These are phyloP conservation scores for Suhomyces canberraensis DNA, from an alignment of 805 yeast genomes.

Conservation along the genomic window DNA sequence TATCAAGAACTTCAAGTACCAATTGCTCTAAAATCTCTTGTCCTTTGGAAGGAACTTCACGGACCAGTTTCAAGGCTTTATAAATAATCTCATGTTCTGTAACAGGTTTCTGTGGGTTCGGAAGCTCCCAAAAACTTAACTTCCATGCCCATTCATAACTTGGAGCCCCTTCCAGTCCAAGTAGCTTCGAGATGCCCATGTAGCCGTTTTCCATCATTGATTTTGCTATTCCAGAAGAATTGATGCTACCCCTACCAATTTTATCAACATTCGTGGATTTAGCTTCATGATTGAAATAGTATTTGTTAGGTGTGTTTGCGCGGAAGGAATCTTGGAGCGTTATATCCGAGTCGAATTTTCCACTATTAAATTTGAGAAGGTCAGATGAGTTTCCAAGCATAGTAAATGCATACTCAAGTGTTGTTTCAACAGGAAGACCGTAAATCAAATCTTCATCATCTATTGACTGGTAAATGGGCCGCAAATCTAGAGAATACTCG, in stretches of 20 bases:
- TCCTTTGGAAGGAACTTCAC: constrained; percentile 28
- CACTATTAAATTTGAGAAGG: constrained; percentile 53
- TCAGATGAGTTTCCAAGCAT: constrained; percentile 35
- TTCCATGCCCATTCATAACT: constrained; percentile 73
- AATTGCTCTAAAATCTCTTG: constrained; percentile 16
- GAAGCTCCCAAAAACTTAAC: constrained; percentile 72
- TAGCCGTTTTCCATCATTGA: constrained; percentile 52
- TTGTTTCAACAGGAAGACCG: constrained; percentile 62
- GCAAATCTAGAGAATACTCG: not conserved
- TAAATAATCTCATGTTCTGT: constrained; percentile 50
- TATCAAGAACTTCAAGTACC: constrained; percentile 16
- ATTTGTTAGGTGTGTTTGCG: not conserved
- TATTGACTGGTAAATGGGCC: constrained; percentile 47
- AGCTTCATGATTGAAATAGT: too few species aligned
- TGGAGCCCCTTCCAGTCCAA: constrained; percentile 9
- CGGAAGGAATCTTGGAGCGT: constrained; percentile 3
- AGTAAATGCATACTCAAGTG: constrained; percentile 49
- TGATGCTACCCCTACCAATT: too few species aligned
- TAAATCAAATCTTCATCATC: constrained; percentile 61
- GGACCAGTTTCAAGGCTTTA: constrained; percentile 45
- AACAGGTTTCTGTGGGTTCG: constrained; percentile 36
- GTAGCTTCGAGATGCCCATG: constrained; percentile 47
- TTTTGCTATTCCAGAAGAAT: too few species aligned
- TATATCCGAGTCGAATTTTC: constrained; percentile 47
- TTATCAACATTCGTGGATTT: too few species aligned